Base-by-base conservation (phyloP, 352 stramenopile genomes). In the Phytophthora agathidicida region DNA sequence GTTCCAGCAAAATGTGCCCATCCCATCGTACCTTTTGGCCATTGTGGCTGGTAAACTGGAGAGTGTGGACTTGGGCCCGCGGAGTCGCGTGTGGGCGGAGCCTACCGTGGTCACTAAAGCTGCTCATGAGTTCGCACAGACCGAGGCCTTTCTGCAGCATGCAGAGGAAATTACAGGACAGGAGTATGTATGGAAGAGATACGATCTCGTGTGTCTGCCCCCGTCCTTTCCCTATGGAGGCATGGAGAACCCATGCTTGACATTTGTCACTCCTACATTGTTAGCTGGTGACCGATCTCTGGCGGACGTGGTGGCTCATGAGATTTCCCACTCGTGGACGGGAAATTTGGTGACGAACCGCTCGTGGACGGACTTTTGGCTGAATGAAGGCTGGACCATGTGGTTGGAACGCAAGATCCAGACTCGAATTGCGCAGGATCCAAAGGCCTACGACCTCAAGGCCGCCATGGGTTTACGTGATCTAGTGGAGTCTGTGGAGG, bases 341-440 rank as follows among this genome's bases (percentile, higher is more conserved):
- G 97, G 97, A 5, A 99, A 99, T 73, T 62, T 99, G 6, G 90
- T 99, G 11, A 99, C 96, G 7, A 99, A 99, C 82, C 76, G 77
- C 49, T 98, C 89, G 44, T 99, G 89, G 86, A 86, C 87, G 16
- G 88, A 99, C 68, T 99, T 99, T 69, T 99, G 96, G 96, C 74
- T 99, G n/a, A 99, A 99, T 65, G 97, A 99, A 60, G 96, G 96
- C 10, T 99, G 94, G 94, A 99, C 97, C 1, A 89, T 97, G 52
- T 99, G 96, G 85, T 83, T 99, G n/a, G 89, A 99, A 75, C 83
- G 96, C 28, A 98, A 98, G 64, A 98, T 99, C 53, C 96, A 98
- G 78, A 80, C 77, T 3, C 68, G 63, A 4, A 86, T 86, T 43
- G 50, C 73, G 14, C 54, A 71, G 33, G 74, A 84, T 27, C 72